A percentile compares a stretch with the other conserved stretches of the same genome.
Conservation (phyloP, 2,329 filamentous ascomycete genomes). For the Fusarium chlamydosporum region DNA sequence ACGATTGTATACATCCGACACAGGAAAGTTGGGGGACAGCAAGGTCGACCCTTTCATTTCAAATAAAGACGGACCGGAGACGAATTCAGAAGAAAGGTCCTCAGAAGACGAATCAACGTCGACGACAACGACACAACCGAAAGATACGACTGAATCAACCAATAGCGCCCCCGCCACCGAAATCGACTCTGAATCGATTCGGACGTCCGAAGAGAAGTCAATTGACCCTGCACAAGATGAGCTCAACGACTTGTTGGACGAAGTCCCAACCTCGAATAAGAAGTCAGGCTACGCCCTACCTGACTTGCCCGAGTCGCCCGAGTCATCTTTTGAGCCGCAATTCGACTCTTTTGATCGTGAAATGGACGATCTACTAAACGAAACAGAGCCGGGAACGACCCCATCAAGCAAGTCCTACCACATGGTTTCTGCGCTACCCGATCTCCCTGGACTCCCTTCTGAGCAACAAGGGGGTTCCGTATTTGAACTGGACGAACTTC, state of each 20-base stretch:
- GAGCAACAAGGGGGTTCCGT: not conserved
- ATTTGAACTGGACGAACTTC: constrained; percentile 9
- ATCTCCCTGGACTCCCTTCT: constrained; percentile 2
- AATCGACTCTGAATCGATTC: constrained; percentile 2
- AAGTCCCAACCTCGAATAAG: not conserved
- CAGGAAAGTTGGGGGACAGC: constrained; percentile 39
- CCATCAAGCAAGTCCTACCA: not conserved
- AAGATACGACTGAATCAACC: constrained; percentile 8
- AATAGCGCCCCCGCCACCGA: constrained; percentile 5
- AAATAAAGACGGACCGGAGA: not conserved
- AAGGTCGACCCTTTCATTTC: constrained; percentile 48
- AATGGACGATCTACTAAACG: constrained; percentile 2
- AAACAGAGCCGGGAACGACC: not conserved
- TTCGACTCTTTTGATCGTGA: not conserved
- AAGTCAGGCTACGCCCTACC: not conserved
- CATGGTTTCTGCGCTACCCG: constrained; percentile 2
- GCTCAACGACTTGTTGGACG: not conserved
- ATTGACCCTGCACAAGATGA: not conserved
- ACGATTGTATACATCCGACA: constrained; percentile 49
- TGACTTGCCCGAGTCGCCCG: not conserved
- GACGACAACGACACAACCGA: not conserved
- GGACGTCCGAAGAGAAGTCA: constrained; percentile 1
- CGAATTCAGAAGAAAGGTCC: not conserved
- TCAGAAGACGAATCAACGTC: not conserved
- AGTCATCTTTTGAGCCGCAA: not conserved